Base-by-base conservation (phyloP, 1,284 basidiomycete genomes). In the Hemileia vastatrix region DNA sequence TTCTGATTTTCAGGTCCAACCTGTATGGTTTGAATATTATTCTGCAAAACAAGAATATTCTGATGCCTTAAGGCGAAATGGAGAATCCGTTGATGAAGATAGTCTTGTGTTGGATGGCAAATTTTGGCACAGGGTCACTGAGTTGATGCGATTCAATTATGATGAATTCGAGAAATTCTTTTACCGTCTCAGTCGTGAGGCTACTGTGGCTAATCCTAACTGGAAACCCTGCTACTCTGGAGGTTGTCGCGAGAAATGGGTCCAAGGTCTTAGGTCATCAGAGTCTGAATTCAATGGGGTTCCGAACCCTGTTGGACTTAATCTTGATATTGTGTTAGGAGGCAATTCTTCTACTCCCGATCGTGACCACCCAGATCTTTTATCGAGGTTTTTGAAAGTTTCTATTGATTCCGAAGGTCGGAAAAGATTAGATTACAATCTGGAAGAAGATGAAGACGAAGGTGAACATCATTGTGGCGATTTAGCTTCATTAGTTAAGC, bases 51-150 rank as follows among this genome's bases (percentile, higher is more conserved):
- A 77, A 23, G 76, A 77, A 8, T 84, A 69, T 69, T 52, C 65
- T 36, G 43, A 33, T 11, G 21, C 54, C 13, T 65, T 68, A 32
- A 36, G 68, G 9, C 53, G 63, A 21, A 63, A 66, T 19, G 54
- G 54, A 1, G 64, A 48, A 1, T 43, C 13, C n/a, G 11, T 18
- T 4, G 21, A 13, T 1, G 66, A 76, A 3, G 18, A 27, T 24
- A 15, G 23, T 9, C 2, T n/a, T n/a, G 45, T 54, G 1, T 74
- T 80, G 15, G 74, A 76, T 58, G 79, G 82, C 1, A 72, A 79
- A 8, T 84, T 84, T 76, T 85, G 83, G 83, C 83, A 84, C 68
- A 74, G 77, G 60, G 77, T 84, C 3, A 84, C 83, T 0, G 82
- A 83, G 13, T 33, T 63, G 1, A 33, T 63, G 8, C 53, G 56